Percentiles rank a stretch among this genome's conserved stretches.
These are phyloP conservation scores for Rehmannia glutinosa DNA, from an alignment of 257 asterid species.

Conservation along the genomic window DNA sequence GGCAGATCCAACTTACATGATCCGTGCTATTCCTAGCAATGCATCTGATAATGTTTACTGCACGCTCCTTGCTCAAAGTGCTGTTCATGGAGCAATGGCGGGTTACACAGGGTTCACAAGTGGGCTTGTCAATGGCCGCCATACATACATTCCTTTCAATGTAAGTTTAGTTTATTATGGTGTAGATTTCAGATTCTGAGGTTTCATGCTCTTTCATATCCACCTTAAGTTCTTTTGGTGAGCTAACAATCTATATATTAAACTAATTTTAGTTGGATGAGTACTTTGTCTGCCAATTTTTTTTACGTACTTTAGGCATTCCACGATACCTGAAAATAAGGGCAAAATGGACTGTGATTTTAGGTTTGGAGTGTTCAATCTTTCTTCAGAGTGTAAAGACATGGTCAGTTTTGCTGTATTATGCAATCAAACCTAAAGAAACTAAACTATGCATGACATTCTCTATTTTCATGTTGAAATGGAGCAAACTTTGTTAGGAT, in stretches of 20 bases:
- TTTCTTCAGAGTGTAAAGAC: background rate
- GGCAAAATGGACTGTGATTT: background rate
- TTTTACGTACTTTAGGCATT: background rate
- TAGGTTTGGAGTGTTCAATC: background rate
- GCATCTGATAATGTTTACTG: slow-evolving; percentile 73
- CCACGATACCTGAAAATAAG: background rate
- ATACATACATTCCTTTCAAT: slow-evolving; percentile 62
- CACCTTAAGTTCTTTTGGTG: no score
- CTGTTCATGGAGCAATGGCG: slow-evolving; percentile 83
- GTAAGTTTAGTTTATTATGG: slow-evolving; percentile 31
- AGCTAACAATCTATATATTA: no score
- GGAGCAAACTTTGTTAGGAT: background rate
- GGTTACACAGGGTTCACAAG: slow-evolving; percentile 64
- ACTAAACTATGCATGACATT: no score
- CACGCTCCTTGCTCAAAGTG: slow-evolving; percentile 74
- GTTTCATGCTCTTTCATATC: no score
- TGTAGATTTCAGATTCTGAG: background rate
- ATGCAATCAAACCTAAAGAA: no score
- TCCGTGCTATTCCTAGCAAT: slow-evolving; percentile 47
- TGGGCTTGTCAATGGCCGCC: slow-evolving; percentile 66
- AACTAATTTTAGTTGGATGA: no score
- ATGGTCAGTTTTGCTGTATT: no score
- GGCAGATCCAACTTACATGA: slow-evolving; percentile 45
- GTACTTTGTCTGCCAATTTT: background rate
- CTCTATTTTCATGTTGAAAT: no score